These are phyloP conservation scores for Kurtzmaniella natalensis DNA, from an alignment of 1,139 yeast species.

Conservation along the genomic window DNA sequence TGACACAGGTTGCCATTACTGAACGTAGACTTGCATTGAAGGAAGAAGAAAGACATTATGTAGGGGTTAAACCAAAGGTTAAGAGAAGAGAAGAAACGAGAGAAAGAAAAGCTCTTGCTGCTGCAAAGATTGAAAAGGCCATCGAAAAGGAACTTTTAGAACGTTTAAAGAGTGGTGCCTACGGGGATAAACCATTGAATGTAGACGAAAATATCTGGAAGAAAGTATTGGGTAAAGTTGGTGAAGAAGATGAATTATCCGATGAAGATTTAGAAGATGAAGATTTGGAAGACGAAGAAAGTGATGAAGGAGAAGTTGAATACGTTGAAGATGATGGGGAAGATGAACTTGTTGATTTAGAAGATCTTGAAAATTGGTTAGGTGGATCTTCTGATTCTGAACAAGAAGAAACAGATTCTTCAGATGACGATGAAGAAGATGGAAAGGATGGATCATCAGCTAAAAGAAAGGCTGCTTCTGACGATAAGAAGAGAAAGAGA, in stretches of 20 bases:
- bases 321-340: constrained; percentile 84
- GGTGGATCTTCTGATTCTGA: constrained; percentile 55
- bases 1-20: constrained; percentile 94
- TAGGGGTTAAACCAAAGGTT: constrained; percentile 89
- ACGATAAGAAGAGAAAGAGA: constrained; percentile 45
- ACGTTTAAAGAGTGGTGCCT: constrained; percentile 94
- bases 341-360: constrained; percentile 86
- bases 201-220: constrained; percentile 96
- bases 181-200: constrained; percentile 94
- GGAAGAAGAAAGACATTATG: constrained; percentile 90
- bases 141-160: constrained; percentile 93
- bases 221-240: constrained; percentile 79
- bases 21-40: constrained; percentile 88
- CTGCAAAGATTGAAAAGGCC: constrained; percentile 94
- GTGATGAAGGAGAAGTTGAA: constrained; percentile 77
- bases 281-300: constrained; percentile 48
- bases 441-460: constrained; percentile 21
- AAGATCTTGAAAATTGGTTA: constrained; percentile 87
- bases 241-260: constrained; percentile 52
- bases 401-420: constrained; percentile 32
- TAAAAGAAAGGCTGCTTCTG: constrained; percentile 35
- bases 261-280: constrained; percentile 63
- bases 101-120: constrained; percentile 93
- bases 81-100: constrained; percentile 90
- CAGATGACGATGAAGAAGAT: constrained; percentile 14